Evolutionary conservation across 2,329 filamentous ascomycete genomes (phyloP).

Genomic region (Teratosphaeria zuluensis): DNA sequence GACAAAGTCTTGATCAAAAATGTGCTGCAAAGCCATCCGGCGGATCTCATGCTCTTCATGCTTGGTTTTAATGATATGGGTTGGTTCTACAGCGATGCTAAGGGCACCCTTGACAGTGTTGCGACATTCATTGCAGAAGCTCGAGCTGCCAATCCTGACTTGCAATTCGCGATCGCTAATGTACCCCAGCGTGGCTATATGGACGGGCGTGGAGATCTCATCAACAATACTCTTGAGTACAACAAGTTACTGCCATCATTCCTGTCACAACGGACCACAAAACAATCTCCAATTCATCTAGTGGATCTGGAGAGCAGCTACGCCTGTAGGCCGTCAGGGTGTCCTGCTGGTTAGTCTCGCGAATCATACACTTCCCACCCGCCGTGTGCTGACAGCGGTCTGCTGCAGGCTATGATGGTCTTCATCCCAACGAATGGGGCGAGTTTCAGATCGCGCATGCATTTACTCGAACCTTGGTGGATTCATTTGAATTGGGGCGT

Average conservation of each 20-base stretch:
- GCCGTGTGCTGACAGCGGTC: neutral
- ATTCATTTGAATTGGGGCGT: neutral
- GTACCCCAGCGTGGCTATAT: neutral
- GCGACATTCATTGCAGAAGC: neutral
- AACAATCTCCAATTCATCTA: neutral
- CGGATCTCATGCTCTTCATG: constrained; percentile 18
- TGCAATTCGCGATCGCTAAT: neutral
- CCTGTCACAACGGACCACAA: neutral
- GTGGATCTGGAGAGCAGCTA: constrained; percentile 3
- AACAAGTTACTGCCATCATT: neutral
- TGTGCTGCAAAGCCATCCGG: constrained; percentile 18
- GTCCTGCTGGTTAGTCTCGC: constrained; percentile 7
- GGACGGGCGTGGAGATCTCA: neutral
- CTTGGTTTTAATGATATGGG: constrained; percentile 12
- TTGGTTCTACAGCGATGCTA: constrained; percentile 7
- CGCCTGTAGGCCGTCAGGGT: constrained; percentile 24
- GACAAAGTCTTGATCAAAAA: constrained; percentile 17
- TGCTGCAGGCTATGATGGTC: constrained; percentile 29
- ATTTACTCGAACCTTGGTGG: constrained; percentile 26
- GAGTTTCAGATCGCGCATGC: constrained; percentile 36
- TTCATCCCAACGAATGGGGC: constrained; percentile 34
- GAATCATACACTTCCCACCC: neutral
- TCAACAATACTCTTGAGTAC: neutral
- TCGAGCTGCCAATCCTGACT: neutral
- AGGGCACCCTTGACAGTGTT: constrained; percentile 17